Evolutionary conservation across 2,329 filamentous ascomycete species (phyloP), one percentile per base, ranked within the genome.

Genomic region (Fusarium buxicola): DNA sequence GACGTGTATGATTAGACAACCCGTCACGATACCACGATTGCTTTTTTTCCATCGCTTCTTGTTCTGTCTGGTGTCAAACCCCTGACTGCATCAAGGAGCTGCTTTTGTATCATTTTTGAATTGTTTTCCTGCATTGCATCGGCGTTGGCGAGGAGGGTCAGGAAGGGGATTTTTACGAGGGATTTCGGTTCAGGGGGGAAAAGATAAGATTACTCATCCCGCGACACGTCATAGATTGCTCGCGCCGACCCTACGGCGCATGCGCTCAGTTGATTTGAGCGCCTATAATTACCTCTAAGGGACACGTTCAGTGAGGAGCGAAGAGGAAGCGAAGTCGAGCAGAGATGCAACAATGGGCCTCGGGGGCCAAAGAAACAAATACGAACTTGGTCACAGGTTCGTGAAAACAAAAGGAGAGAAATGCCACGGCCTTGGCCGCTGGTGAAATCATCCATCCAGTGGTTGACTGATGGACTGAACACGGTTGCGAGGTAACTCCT

Each of bases 101-200:
- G 70, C 67, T 69, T 72, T 70, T 80, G 77, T 78, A 79, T 71
- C 73, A 76, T 73, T 74, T 76, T 67, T 68, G 59, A 67, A 70
- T 72, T 66, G 52, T 59, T 72, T 68, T 72, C 62, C 54, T 80
- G 84, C 84, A 86, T 86, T 83, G 84, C 84, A 86, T 70, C 75
- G 84, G 84, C 84, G 84, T 86, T 86, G 73, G 76, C 63, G 73
- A 73, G 76, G 73, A 72, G 57, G 71, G 66, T 53, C 51, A 65
- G 68, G 68, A 66, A 65, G 67, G 66, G 71, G 68, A 71, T 63
- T 63, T 69, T 65, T 51, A 60, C 59, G 71, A 73, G 55, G 71
- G 44, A 72, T 69, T 65, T 69, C 71, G 73, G 70, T 71, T 66
- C 58, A 69, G 56, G 69, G 70, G 54, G 47, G 49, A 72, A 75